A percentile compares a stretch with the other conserved stretches of the same genome.
These are phyloP conservation scores for Leccinum broughii DNA, from an alignment of 768 basidiomycete genomes.

Conservation along the genomic window DNA sequence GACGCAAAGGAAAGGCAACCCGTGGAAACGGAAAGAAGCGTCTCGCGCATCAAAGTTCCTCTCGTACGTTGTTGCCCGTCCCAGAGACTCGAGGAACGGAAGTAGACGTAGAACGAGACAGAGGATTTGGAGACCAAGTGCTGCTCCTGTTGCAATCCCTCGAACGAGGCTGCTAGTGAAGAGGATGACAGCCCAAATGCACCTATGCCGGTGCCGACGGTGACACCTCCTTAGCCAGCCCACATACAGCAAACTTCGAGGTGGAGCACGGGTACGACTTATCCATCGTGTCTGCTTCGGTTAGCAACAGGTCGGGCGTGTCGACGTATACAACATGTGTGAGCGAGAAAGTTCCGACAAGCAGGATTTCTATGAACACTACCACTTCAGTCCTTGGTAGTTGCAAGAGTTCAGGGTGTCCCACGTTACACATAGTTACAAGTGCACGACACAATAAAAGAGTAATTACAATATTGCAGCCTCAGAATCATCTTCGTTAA, in stretches of 20 bases:
- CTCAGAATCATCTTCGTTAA: too few species aligned
- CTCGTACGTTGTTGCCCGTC: conserved; percentile 27
- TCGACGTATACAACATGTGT: conserved; percentile 31
- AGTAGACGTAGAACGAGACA: conserved; percentile 18
- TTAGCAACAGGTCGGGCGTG: conserved; percentile 28
- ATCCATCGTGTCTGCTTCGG: conserved; percentile 26
- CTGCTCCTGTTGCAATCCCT: conserved; percentile 32
- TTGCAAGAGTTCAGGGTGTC: conserved; percentile 26
- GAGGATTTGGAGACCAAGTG: conserved; percentile 30
- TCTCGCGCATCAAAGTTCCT: conserved; percentile 29
- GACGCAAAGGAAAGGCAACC: conserved; percentile 18
- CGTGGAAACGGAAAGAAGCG: conserved; percentile 18
- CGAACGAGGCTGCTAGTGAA: conserved; percentile 7
- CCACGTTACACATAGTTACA: too few species aligned
- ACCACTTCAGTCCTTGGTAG: conserved; percentile 24
- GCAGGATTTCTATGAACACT: conserved; percentile 30
- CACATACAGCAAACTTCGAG: conserved; percentile 26
- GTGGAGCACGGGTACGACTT: conserved; percentile 35
- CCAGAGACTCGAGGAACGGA: conserved; percentile 22
- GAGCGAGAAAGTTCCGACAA: conserved; percentile 25
- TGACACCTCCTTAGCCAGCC: conserved; percentile 17
- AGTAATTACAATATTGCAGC: too few species aligned
- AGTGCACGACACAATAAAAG: too few species aligned
- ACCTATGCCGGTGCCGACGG: conserved; percentile 5
- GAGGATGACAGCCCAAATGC: conserved; percentile 3